These are phyloP conservation scores for Scytalidium lignicola DNA, from an alignment of 2,329 filamentous ascomycete genomes.

Conservation along the genomic window DNA sequence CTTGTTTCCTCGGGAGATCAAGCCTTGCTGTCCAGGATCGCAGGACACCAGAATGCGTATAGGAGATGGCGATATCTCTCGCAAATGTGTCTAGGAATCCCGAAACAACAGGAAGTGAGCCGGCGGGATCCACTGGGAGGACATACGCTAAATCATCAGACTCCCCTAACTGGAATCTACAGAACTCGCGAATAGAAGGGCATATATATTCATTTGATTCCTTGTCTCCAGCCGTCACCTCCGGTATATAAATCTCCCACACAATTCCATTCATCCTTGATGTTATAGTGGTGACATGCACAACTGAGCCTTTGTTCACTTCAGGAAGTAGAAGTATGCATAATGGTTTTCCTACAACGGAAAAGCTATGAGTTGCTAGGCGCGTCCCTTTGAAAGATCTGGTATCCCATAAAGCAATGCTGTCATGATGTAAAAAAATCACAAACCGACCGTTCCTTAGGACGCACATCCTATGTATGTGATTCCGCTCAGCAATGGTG, in stretches of 20 bases:
- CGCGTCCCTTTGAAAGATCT: conserved; percentile 52
- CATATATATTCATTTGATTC: conserved; percentile 1
- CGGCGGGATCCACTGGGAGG: conserved; percentile 81
- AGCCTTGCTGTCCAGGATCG: conserved; percentile 83
- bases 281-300: conserved; percentile 77
- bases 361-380: conserved; percentile 54
- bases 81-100: conserved; percentile 84
- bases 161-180: conserved; percentile 61
- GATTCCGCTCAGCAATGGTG: conserved; percentile 58
- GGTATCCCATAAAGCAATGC: conserved; percentile 76
- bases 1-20: conserved; percentile 48
- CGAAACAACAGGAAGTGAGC: conserved; percentile 63
- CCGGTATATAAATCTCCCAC: conserved; percentile 69
- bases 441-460: conserved; percentile 73
- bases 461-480: conserved; percentile 76
- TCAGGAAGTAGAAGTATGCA: conserved; percentile 75
- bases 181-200: conserved; percentile 58
- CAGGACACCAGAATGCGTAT: conserved; percentile 68
- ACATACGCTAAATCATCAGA: conserved; percentile 59
- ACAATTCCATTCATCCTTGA: conserved; percentile 74
- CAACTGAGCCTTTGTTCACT: conserved; percentile 43
- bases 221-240: conserved; percentile 30
- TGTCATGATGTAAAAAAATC: conserved; percentile 69
- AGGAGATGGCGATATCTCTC: conserved; percentile 80
- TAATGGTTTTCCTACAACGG: conserved; percentile 64